These are phyloP conservation scores for Tuber umbilicatum DNA, from an alignment of 495 filamentous ascomycete species.

Conservation along the genomic window DNA sequence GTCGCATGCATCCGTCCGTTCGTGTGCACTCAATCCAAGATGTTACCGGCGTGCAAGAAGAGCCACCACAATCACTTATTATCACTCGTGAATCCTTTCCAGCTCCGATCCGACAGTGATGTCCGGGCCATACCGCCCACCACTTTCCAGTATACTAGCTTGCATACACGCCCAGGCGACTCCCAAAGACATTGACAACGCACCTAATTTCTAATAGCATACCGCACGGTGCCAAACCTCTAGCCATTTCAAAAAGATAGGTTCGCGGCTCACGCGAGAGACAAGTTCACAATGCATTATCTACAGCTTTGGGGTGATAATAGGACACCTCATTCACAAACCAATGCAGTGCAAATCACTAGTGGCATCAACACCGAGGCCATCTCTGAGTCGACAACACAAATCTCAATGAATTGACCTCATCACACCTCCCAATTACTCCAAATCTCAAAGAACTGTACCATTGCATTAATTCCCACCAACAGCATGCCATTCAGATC, in stretches of 20 bases:
- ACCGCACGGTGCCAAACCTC: background rate
- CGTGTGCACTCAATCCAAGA: background rate
- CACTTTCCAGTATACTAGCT: background rate
- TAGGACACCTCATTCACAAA: background rate
- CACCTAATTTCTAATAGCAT: background rate
- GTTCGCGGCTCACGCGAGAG: background rate
- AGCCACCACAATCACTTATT: background rate
- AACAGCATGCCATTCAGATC: constrained; percentile 3
- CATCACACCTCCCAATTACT: background rate
- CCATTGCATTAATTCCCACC: constrained; percentile 5
- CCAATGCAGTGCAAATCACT: background rate
- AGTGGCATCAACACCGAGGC: background rate
- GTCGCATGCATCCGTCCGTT: background rate
- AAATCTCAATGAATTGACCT: background rate
- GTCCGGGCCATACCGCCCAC: background rate
- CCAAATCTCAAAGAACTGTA: background rate
- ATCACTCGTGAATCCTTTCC: background rate
- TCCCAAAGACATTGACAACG: background rate
- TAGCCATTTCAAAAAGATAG: background rate
- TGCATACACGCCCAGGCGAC: background rate
- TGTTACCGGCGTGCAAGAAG: background rate
- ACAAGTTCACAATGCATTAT: background rate
- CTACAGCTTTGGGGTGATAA: background rate
- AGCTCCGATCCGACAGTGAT: background rate
- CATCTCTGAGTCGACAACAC: background rate